phyloP scores from a whole-genome alignment of 768 basidiomycete genomes.

The Mycena belliarum region DNA sequence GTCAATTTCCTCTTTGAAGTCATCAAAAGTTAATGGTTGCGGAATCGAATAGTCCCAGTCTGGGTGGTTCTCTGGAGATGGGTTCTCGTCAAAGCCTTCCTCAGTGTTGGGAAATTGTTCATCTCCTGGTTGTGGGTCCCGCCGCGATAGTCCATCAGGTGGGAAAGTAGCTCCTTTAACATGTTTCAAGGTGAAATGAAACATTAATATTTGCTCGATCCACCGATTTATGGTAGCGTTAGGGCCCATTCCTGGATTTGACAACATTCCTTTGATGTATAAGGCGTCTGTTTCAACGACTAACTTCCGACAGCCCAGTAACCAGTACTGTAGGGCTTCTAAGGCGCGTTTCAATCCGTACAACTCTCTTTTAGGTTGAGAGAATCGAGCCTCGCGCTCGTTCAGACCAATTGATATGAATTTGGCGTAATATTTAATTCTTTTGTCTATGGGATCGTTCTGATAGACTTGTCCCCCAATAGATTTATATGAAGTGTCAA shows the following conservation, averaged over 20 bases:
- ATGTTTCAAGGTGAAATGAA: not conserved
- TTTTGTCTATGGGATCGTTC: not conserved
- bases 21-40: no score
- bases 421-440: not conserved
- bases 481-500: not conserved
- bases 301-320: not conserved
- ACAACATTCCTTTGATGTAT: slow-evolving; percentile 20
- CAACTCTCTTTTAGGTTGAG: not conserved
- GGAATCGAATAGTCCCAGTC: not conserved
- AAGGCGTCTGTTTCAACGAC: slow-evolving; percentile 19
- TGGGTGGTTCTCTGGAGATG: not conserved
- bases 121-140: not conserved
- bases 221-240: slow-evolving; percentile 24
- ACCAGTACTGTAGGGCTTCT: not conserved
- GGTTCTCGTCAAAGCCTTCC: not conserved
- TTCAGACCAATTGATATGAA: not conserved
- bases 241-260: slow-evolving; percentile 14
- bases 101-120: not conserved
- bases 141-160: not conserved
- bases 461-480: not conserved
- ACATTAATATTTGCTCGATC: slow-evolving; percentile 14
- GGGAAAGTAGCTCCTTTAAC: not conserved
- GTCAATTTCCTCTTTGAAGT: no score
- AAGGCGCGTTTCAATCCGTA: not conserved
- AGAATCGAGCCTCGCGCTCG: not conserved